phyloP scores from a whole-genome alignment of 345 rosid genomes.

The Hibiscus syriacus region DNA sequence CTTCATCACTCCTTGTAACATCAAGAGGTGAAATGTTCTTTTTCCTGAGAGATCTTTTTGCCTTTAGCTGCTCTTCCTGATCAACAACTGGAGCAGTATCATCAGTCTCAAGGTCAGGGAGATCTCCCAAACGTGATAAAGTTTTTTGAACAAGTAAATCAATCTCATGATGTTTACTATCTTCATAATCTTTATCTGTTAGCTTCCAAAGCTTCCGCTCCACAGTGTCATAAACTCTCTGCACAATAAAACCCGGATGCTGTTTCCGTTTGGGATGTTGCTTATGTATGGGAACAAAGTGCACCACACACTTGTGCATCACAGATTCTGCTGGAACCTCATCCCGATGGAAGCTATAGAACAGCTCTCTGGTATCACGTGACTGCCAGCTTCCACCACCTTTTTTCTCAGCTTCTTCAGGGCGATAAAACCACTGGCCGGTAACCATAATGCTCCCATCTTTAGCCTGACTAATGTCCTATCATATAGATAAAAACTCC shows the following conservation, averaged over 20 bases:
- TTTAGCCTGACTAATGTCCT: slow-evolving; percentile 68
- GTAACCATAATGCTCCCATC: slow-evolving; percentile 67
- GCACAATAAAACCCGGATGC: too few relatives aligned
- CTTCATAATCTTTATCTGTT: slow-evolving; percentile 72
- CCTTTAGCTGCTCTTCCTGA: slow-evolving; percentile 34
- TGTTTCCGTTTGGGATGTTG: too few relatives aligned
- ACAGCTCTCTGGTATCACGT: slow-evolving; percentile 72
- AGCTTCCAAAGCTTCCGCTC: slow-evolving; percentile 61
- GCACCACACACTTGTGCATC: slow-evolving; percentile 96
- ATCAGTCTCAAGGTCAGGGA: too few relatives aligned
- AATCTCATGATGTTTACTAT: slow-evolving; percentile 38
- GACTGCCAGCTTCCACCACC: too few relatives aligned
- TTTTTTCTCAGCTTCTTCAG: too few relatives aligned
- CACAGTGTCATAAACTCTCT: too few relatives aligned
- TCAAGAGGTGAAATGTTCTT: too few relatives aligned
- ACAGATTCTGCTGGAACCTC: slow-evolving; percentile 94
- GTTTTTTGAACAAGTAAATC: too few relatives aligned
- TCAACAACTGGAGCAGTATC: slow-evolving; percentile 22
- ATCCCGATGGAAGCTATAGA: slow-evolving; percentile 90
- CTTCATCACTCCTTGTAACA: too few relatives aligned
- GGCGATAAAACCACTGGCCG: too few relatives aligned
- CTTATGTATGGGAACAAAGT: too few relatives aligned
- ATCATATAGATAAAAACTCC: slow-evolving; percentile 10
- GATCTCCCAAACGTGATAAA: too few relatives aligned
- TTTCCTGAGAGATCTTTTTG: slow-evolving; percentile 26